These are phyloP conservation scores for Xylariaceae sp. DNA, from an alignment of 2,329 filamentous ascomycete species.

Conservation along the genomic window DNA sequence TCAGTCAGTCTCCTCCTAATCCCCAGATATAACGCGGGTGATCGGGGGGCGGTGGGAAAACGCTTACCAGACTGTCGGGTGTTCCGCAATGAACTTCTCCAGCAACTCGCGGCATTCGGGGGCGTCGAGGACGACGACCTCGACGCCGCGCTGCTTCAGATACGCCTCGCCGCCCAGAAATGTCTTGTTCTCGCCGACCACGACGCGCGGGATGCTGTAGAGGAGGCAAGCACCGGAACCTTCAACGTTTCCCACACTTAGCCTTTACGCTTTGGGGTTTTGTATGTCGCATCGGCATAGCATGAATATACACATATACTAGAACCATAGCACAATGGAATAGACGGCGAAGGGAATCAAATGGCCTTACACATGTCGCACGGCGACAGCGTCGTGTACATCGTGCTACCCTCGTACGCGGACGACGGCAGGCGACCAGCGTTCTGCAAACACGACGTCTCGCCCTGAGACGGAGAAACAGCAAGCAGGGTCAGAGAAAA, in stretches of 20 bases:
- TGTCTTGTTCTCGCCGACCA: slow-evolving; percentile 73
- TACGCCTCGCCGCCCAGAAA: slow-evolving; percentile 71
- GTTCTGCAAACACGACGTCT: slow-evolving; percentile 71
- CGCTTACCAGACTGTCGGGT: slow-evolving; percentile 65
- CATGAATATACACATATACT: not conserved
- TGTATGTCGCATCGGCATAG: too few species aligned
- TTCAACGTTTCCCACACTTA: slow-evolving; percentile 9
- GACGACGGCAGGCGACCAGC: slow-evolving; percentile 67
- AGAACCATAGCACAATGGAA: not conserved
- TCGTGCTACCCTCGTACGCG: slow-evolving; percentile 67
- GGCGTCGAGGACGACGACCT: slow-evolving; percentile 67
- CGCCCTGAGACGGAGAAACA: slow-evolving; percentile 52
- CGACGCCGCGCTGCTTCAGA: slow-evolving; percentile 62
- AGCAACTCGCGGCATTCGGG: slow-evolving; percentile 64
- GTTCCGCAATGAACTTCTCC: slow-evolving; percentile 67
- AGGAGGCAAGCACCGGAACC: slow-evolving; percentile 69
- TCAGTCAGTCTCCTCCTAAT: not conserved
- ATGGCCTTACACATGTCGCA: slow-evolving; percentile 65
- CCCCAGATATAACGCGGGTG: not conserved
- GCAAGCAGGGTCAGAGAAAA: not conserved
- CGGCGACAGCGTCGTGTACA: slow-evolving; percentile 77
- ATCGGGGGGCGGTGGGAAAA: not conserved
- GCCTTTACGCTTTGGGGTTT: not conserved
- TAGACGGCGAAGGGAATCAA: not conserved
- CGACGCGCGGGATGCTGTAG: slow-evolving; percentile 69